Conservation (phyloP, 805 yeast genomes). For the Candida golubevii region DNA sequence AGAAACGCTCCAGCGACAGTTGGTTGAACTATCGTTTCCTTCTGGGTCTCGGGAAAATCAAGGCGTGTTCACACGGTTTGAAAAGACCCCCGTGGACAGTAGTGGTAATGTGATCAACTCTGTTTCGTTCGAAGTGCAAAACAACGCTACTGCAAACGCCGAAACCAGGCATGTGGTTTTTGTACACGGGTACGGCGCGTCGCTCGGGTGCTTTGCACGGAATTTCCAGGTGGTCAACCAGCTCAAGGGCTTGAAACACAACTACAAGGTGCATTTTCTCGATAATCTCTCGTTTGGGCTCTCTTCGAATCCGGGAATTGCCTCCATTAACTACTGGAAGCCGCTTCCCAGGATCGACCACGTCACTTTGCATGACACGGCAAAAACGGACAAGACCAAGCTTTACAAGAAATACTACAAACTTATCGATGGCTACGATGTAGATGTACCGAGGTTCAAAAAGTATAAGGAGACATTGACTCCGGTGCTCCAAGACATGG, state of each 20-base stretch:
- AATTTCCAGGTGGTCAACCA: conserved; percentile 42
- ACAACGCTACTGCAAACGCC: conserved; percentile 14
- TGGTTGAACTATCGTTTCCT: conserved; percentile 34
- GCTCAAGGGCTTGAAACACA: conserved; percentile 24
- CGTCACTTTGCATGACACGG: conserved; percentile 24
- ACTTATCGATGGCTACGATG: conserved; percentile 32
- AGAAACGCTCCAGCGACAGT: conserved; percentile 28
- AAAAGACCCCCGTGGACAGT: conserved; percentile 21
- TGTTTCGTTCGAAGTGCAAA: conserved; percentile 27
- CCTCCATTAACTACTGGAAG: conserved; percentile 13
- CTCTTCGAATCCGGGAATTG: conserved; percentile 41
- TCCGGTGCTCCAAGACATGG: conserved; percentile 43
- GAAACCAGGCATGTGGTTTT: conserved; percentile 43
- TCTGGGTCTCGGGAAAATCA: conserved; percentile 18
- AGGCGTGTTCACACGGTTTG: conserved; percentile 18
- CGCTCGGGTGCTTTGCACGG: conserved; percentile 53
- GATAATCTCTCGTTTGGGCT: conserved; percentile 51
- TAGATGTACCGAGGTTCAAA: conserved; percentile 23
- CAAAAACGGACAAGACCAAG: conserved; percentile 25
- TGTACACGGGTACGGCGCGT: conserved; percentile 56
- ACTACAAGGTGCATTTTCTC: conserved; percentile 45
- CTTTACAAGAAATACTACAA: conserved; percentile 38
- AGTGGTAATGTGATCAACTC: conserved; percentile 32
- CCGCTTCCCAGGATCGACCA: conserved; percentile 19
- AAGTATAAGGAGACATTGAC: conserved; percentile 32